Conservation (phyloP, 805 yeast genomes). For the Yueomyces sinensis region DNA sequence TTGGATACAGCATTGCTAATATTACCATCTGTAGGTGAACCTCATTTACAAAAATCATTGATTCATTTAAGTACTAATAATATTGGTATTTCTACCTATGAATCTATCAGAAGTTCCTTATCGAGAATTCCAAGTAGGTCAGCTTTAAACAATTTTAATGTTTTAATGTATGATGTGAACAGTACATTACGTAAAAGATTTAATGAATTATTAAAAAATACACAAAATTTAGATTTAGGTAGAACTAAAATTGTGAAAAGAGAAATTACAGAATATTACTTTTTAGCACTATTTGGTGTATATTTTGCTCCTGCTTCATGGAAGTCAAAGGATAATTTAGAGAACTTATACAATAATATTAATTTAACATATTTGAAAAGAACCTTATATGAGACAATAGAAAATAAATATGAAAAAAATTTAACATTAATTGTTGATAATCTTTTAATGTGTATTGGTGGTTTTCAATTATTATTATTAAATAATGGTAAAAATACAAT, state of each 20-base stretch:
- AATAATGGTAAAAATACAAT: not conserved
- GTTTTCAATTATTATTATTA: conserved; percentile 12
- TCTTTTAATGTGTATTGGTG: conserved; percentile 15
- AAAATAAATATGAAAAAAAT: conserved; percentile 16
- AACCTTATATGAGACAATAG: conserved; percentile 12
- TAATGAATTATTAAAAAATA: conserved; percentile 6
- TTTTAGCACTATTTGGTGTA: conserved; percentile 17
- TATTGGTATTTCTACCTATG: conserved; percentile 13
- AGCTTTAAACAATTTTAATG: conserved; percentile 34
- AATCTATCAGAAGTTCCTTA: conserved; percentile 36
- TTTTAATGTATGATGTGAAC: conserved; percentile 25
- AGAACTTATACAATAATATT: conserved; percentile 5
- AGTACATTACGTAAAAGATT: conserved; percentile 19
- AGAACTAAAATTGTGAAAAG: conserved; percentile 17
- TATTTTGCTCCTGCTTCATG: conserved; percentile 14
- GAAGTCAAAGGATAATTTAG: conserved; percentile 4
- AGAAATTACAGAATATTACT: conserved; percentile 22
- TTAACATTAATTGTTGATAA: conserved; percentile 14
- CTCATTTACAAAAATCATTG: conserved; percentile 26
- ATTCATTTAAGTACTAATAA: conserved; percentile 16
- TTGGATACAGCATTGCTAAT: conserved; percentile 42
- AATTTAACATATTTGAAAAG: conserved; percentile 8
- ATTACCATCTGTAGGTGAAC: conserved; percentile 55
- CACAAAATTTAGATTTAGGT: conserved; percentile 12
- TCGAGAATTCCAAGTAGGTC: conserved; percentile 37